Percentiles rank a stretch among this genome's conserved stretches.
Conservation (phyloP, 108 stramenopile genomes). For the Phaeodactylum tricornutum region DNA sequence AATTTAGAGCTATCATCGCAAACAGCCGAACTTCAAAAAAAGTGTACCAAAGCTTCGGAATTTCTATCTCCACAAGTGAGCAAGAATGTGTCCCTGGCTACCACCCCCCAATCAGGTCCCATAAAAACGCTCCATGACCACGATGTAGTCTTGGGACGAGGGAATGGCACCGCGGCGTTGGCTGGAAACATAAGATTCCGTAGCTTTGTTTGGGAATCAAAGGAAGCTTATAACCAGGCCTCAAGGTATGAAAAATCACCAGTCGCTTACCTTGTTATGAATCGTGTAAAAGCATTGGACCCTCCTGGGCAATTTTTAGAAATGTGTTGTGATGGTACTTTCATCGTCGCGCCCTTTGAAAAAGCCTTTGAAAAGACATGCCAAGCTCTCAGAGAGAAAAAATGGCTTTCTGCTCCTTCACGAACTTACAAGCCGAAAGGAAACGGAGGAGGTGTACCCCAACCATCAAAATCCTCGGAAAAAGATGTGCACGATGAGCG, state of each 20-base stretch:
- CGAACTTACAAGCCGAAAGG: no score
- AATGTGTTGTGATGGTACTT: neutral
- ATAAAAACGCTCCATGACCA: no score
- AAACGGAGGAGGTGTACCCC: no score
- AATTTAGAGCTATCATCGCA: no score
- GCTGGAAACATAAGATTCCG: slow-evolving; percentile 5
- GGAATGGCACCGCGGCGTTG: neutral
- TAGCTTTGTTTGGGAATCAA: neutral
- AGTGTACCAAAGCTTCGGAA: no score
- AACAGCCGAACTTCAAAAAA: no score
- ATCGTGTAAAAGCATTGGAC: neutral
- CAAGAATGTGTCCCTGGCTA: no score
- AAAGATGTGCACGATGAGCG: no score
- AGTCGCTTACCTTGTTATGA: neutral
- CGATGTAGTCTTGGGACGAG: slow-evolving; percentile 8
- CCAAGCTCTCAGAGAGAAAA: neutral
- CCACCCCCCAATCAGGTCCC: no score
- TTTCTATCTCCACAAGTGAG: no score
- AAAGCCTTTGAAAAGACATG: slow-evolving; percentile 2
- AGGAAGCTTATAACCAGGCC: neutral
- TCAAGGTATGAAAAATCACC: neutral
- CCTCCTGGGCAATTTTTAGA: slow-evolving; percentile 9
- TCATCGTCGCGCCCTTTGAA: neutral
- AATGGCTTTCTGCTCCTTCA: no score
- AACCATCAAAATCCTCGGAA: no score